Conservation (phyloP, 2,329 filamentous ascomycete species). For the Pezizomycotina sp. region DNA sequence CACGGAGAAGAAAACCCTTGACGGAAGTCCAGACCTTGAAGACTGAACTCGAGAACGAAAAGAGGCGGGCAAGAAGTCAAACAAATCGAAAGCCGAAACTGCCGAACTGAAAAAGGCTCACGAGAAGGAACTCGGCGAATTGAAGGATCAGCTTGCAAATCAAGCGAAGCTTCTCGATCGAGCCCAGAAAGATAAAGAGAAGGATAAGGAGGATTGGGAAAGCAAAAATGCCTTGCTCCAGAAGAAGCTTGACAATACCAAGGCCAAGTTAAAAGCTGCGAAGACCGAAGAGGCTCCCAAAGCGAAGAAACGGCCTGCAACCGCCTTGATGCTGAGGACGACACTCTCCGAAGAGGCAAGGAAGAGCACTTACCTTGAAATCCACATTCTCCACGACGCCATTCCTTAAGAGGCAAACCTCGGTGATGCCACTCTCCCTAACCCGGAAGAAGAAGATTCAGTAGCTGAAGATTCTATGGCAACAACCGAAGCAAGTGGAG, state of each 20-base stretch:
- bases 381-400: slow-evolving; percentile 88
- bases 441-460: slow-evolving; percentile 29
- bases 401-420: slow-evolving; percentile 63
- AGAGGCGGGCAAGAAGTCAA: slow-evolving; percentile 27
- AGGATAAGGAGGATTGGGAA: slow-evolving; percentile 18
- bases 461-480: slow-evolving; percentile 21
- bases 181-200: slow-evolving; percentile 12
- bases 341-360: slow-evolving; percentile 20
- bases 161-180: slow-evolving; percentile 15
- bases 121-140: slow-evolving; percentile 12
- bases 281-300: slow-evolving; percentile 13
- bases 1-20: slow-evolving; percentile 35
- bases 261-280: slow-evolving; percentile 16
- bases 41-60: slow-evolving; percentile 36
- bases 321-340: slow-evolving; percentile 20
- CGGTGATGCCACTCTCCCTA: slow-evolving; percentile 38
- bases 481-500: slow-evolving; percentile 4
- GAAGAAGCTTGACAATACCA: slow-evolving; percentile 20
- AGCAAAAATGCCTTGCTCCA: slow-evolving; percentile 14
- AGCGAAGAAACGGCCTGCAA: slow-evolving; percentile 17
- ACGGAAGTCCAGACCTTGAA: slow-evolving; percentile 37
- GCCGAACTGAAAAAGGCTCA: slow-evolving; percentile 11
- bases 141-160: slow-evolving; percentile 16
- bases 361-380: slow-evolving; percentile 52
- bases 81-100: slow-evolving; percentile 16